Evolutionary conservation across 495 filamentous ascomycete species (phyloP), one percentile per base, ranked within the genome.

Genomic region (Symbiotaphrina buchneri): DNA sequence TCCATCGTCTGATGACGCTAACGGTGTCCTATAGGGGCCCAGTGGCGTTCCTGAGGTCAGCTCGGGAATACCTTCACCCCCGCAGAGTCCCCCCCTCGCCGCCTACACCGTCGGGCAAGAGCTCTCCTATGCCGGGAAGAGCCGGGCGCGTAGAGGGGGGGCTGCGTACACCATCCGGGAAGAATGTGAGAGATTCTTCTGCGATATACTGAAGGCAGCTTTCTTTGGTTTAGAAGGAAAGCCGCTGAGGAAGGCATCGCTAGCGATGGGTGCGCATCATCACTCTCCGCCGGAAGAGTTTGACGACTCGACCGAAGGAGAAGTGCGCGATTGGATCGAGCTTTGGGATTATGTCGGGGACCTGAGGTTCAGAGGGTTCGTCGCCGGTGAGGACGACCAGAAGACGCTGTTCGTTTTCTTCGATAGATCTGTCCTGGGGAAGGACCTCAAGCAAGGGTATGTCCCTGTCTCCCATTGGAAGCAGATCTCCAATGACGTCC

Each of bases 101-200:
- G 64, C 66, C 47, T 65, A 61, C 36, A 51, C 57, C 48, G 59
- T 54, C 45, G 59, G 47, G 47, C 30, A 46, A n/a, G n/a, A n/a
- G 32, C 46, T 45, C 28, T 43, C 45, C 21, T 42, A 38, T 34
- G 45, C 46, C 35, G 21, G 18, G 17, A 30, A 35, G 11, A 18
- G 26, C 18, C 34, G 47, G 51, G 61, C 55, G 50, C 50, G 68
- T 47, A 66, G 65, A 65, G 74, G 71, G 74, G 83, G 80, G 77
- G 83, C 83, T 68, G 66, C 75, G 74, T 69, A 80, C 56, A 71
- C 68, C 59, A 91, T 94, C 63, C 77, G 74, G 80, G 84, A 69
- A 80, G 81, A 92, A 79, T 90, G 84, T 94, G 84, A 92, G 83
- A 94, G 84, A 58, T 84, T 94, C 67, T 87, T 94, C 65, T 94